Evolutionary conservation across 2,329 filamentous ascomycete species (phyloP).

Genomic region (Pseudocercospora fijiensis): DNA sequence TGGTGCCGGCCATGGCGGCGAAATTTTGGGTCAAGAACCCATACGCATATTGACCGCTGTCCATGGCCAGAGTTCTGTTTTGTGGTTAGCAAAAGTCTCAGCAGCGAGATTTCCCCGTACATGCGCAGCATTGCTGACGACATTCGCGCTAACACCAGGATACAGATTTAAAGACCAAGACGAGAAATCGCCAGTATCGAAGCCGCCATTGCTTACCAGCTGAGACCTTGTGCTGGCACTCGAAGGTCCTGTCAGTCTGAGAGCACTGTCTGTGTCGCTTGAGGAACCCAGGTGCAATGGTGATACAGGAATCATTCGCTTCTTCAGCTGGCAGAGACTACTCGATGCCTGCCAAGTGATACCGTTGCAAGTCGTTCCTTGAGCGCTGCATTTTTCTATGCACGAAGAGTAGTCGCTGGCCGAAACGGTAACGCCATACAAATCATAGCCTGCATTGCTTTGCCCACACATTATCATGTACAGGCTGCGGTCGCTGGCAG

Average conservation of each 20-base stretch:
- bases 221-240: background rate
- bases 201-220: background rate
- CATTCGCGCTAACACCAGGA: background rate
- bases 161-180: background rate
- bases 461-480: background rate
- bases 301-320: background rate
- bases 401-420: background rate
- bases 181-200: background rate
- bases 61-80: background rate
- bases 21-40: background rate
- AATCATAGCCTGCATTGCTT: background rate
- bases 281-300: background rate
- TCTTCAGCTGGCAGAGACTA: background rate
- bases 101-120: background rate
- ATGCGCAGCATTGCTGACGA: background rate
- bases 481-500: background rate
- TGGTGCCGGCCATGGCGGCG: background rate
- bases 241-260: background rate
- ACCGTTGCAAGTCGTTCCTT: background rate
- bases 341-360: background rate
- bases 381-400: background rate
- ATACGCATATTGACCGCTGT: constrained; percentile 2
- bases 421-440: background rate
- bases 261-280: background rate
- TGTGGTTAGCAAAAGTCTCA: background rate